Conservation (phyloP, 345 rosid genomes). For the Gossypium longicalyx region DNA sequence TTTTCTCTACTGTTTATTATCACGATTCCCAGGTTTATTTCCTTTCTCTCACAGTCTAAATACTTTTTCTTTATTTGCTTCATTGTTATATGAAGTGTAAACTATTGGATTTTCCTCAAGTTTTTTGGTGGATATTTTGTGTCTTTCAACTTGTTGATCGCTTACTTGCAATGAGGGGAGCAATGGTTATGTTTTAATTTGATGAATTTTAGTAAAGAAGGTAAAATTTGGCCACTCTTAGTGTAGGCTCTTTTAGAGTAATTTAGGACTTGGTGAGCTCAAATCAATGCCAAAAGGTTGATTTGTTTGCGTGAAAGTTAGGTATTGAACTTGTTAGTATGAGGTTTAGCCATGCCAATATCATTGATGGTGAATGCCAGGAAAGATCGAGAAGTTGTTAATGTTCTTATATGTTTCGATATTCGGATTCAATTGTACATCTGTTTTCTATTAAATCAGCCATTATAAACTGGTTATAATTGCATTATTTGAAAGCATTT, state of each 20-base stretch:
- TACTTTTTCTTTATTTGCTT: neutral
- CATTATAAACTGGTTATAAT: neutral
- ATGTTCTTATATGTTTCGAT: neutral
- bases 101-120: neutral
- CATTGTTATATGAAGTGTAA: neutral
- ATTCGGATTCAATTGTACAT: neutral
- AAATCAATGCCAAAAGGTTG: neutral
- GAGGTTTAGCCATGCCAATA: neutral
- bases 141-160: neutral
- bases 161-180: neutral
- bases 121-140: neutral
- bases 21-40: constrained; percentile 12
- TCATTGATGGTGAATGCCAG: neutral
- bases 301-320: neutral
- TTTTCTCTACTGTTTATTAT: neutral
- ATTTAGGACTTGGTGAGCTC: neutral
- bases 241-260: neutral
- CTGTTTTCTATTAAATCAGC: neutral
- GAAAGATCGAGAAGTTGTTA: constrained; percentile 4
- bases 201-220: constrained; percentile 2
- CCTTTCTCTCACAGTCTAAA: neutral
- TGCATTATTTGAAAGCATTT: neutral
- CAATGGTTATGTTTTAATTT: neutral
- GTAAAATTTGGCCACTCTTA: neutral
- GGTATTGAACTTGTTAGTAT: neutral